Evolutionary conservation across 2,329 filamentous ascomycete genomes (phyloP), one percentile per base, ranked within the genome.

Genomic region (Pseudogymnoascus sp.): DNA sequence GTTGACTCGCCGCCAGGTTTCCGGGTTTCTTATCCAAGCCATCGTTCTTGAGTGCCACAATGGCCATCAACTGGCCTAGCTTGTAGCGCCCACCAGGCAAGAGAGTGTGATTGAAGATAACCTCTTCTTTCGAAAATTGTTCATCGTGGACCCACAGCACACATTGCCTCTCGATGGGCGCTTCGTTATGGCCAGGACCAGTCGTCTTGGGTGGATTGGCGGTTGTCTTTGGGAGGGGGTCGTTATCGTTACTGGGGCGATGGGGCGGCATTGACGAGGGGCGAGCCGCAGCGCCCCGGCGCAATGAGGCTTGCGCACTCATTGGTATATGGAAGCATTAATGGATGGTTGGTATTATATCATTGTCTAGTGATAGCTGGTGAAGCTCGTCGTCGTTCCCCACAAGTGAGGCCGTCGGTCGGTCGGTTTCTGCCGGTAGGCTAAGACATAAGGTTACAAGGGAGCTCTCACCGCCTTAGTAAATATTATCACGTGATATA

Each of bases 81-180:
- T 82, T 82, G 66, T 91, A 80, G 53, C 83, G 81, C 50, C 81
- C 79, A 63, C 84, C 83, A 62, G 85, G 83, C 64, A 93, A 84
- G 15, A 87, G 81, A 63, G 90, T 86, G 64, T 88, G 80, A 72
- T 93, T 95, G 70, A 96, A 82, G 21, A 95, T 80, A 50, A 95
- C 87, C 69, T 93, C 90, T 70, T 96, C 90, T 64, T 83, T 83
- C 7, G 88, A 87, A 70, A 92, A 88, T 44, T 83, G 85, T 68
- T 96, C 90, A 73, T 93, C 72, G 40, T 75, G 73, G n/a, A 72
- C 68, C 72, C 72, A 75, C 13, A 75, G 65, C 37, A 68, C 67
- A 60, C 73, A 74, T 38, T 64, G 68, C 60, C 68, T 70, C 65
- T 73, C 70, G 7, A 70, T 61, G 13, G 63, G 61, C 9, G 64